Conservation (phyloP, 2,329 filamentous ascomycete genomes). For the Phyllosticta citrichinensis region DNA sequence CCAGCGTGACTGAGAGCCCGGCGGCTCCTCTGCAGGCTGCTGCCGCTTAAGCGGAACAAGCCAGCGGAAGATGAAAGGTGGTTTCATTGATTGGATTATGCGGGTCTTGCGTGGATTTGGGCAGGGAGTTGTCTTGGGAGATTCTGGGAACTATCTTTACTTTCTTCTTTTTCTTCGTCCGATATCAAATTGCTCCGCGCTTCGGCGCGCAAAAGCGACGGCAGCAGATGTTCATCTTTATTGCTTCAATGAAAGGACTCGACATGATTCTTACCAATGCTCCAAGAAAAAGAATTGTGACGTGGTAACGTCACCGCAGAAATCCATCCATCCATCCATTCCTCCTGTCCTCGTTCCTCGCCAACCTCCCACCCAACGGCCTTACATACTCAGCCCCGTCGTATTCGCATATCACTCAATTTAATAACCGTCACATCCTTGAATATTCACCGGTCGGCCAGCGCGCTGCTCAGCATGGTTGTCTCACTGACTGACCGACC, state of each 20-base stretch:
- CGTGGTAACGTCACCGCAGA: too few species aligned
- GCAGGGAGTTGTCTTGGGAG: background rate
- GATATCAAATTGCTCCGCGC: background rate
- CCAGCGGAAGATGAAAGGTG: slow-evolving; percentile 29
- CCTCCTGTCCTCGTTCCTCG: too few species aligned
- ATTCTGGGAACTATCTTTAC: background rate
- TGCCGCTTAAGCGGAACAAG: slow-evolving; percentile 4
- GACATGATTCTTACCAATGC: too few species aligned
- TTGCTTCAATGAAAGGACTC: background rate
- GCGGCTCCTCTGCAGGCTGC: slow-evolving; percentile 10
- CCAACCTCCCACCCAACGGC: too few species aligned
- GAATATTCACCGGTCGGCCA: too few species aligned
- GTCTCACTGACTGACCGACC: too few species aligned
- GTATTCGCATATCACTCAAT: too few species aligned
- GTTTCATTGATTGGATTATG: slow-evolving; percentile 19
- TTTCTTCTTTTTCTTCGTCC: background rate
- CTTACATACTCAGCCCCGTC: too few species aligned
- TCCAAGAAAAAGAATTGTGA: too few species aligned
- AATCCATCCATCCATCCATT: too few species aligned
- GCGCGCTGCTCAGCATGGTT: too few species aligned
- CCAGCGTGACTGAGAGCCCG: slow-evolving; percentile 4
- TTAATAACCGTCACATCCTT: too few species aligned
- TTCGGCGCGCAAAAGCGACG: background rate
- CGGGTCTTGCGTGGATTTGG: background rate
- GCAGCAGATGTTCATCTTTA: background rate